These are phyloP conservation scores for Rhodomyrtus psidioides DNA, from an alignment of 441 rosid genomes.

Conservation along the genomic window DNA sequence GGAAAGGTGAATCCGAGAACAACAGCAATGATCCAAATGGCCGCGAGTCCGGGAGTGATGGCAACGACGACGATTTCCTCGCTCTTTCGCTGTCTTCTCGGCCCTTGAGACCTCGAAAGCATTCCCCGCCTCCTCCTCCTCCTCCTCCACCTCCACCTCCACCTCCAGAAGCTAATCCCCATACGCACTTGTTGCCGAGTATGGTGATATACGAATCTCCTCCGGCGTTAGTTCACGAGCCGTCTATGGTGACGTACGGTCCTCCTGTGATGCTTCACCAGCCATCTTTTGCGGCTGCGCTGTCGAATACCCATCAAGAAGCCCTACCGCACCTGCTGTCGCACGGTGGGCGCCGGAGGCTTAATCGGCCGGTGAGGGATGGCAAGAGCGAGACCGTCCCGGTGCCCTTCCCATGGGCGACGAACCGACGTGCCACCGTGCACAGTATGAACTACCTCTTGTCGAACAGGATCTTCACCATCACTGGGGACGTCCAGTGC, in stretches of 20 bases:
- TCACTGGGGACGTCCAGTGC: slow-evolving; percentile 28
- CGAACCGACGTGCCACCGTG: slow-evolving; percentile 20
- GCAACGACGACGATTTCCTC: background rate
- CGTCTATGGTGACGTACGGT: background rate
- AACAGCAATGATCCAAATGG: background rate
- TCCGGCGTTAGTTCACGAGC: background rate
- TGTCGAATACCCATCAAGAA: background rate
- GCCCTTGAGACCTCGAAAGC: background rate
- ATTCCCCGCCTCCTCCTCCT: background rate
- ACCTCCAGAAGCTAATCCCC: background rate
- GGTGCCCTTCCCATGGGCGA: slow-evolving; percentile 39
- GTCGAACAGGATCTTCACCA: slow-evolving; percentile 11
- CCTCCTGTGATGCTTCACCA: background rate
- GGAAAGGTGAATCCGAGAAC: background rate
- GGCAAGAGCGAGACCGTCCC: slow-evolving; percentile 23
- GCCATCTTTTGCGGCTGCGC: background rate
- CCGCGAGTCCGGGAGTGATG: background rate
- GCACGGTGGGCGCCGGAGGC: background rate
- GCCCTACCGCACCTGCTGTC: background rate
- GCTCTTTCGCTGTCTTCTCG: background rate
- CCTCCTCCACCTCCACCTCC: background rate
- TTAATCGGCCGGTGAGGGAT: background rate
- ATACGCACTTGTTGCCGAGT: background rate
- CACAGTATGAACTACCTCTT: slow-evolving; percentile 20
- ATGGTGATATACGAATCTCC: background rate